Percentiles rank a stretch among this genome's conserved stretches.
These are phyloP conservation scores for Wickerhamomyces subpelliculosus DNA, from an alignment of 805 yeast genomes.

Conservation along the genomic window DNA sequence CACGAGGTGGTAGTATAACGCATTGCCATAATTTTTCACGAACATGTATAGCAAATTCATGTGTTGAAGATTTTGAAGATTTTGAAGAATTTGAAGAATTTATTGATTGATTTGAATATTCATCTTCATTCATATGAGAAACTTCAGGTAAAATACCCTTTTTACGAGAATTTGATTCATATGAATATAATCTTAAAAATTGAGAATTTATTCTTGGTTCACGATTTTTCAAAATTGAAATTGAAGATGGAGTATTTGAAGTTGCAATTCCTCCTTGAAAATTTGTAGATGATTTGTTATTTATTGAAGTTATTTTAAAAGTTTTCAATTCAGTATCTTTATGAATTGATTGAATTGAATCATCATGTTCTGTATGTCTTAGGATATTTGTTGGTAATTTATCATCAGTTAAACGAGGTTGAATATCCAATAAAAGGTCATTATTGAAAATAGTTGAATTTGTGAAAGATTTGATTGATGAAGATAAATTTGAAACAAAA, in stretches of 20 bases:
- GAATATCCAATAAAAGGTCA: slow-evolving; percentile 17
- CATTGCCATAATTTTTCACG: slow-evolving; percentile 47
- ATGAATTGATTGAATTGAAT: neutral
- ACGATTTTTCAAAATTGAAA: slow-evolving; percentile 22
- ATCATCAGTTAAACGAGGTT: slow-evolving; percentile 22
- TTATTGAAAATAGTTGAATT: slow-evolving; percentile 10
- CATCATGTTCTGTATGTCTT: neutral
- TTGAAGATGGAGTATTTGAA: slow-evolving; percentile 3
- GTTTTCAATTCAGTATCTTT: slow-evolving; percentile 19
- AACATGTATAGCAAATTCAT: slow-evolving; percentile 32
- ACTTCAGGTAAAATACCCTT: slow-evolving; percentile 26
- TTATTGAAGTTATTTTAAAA: slow-evolving; percentile 16
- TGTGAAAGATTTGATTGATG: slow-evolving; percentile 13
- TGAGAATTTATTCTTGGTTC: slow-evolving; percentile 45
- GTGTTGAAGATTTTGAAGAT: too few species aligned
- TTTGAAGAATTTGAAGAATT: too few species aligned
- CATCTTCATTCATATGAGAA: slow-evolving; percentile 27
- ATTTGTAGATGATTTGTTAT: slow-evolving; percentile 1
- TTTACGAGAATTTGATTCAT: slow-evolving; percentile 36
- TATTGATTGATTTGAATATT: slow-evolving; percentile 7
- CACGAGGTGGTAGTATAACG: slow-evolving; percentile 46
- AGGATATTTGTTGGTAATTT: slow-evolving; percentile 7
- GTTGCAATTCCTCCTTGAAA: too few species aligned
- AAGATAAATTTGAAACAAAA: slow-evolving; percentile 19
- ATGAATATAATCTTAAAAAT: slow-evolving; percentile 43